Evolutionary conservation across 2,329 filamentous ascomycete genomes (phyloP).

Genomic region (Helotiales sp.): DNA sequence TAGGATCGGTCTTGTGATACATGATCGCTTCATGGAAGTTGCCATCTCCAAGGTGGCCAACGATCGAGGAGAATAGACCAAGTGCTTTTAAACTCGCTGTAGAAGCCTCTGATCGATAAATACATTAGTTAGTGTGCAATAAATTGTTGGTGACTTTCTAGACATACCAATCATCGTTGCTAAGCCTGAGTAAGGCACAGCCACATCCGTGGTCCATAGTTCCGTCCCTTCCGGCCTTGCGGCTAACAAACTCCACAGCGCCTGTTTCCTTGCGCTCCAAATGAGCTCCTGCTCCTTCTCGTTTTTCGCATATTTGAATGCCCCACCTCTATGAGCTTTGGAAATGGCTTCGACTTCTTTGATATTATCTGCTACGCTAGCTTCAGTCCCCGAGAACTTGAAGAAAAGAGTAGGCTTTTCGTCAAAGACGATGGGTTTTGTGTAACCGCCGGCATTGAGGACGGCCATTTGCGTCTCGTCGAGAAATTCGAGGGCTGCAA

Average conservation of each 20-base stretch:
- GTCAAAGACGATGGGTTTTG: conserved; percentile 66
- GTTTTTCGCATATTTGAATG: conserved; percentile 74
- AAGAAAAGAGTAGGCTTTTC: conserved; percentile 78
- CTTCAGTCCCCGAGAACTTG: conserved; percentile 79
- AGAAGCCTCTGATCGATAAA: conserved; percentile 56
- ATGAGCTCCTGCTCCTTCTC: conserved; percentile 69
- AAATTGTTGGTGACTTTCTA: conserved; percentile 47
- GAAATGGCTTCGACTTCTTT: conserved; percentile 66
- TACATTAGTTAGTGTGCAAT: too few relatives aligned
- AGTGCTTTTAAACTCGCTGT: conserved; percentile 85
- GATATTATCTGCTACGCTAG: conserved; percentile 74
- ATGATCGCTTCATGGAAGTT: conserved; percentile 94
- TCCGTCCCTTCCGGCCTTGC: conserved; percentile 56
- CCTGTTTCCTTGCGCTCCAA: conserved; percentile 80
- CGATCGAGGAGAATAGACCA: conserved; percentile 78
- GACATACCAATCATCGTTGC: conserved; percentile 68
- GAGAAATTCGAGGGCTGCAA: conserved; percentile 67
- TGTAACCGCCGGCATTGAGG: conserved; percentile 70
- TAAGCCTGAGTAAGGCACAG: conserved; percentile 73
- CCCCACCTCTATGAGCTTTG: conserved; percentile 58
- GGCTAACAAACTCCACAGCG: conserved; percentile 76
- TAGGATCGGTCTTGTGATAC: conserved; percentile 71
- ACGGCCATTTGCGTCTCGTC: conserved; percentile 83
- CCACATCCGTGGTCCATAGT: conserved; percentile 77
- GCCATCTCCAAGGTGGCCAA: conserved; percentile 88